Evolutionary conservation across 257 asterid species (phyloP).

Genomic region (Verbascum thapsus): DNA sequence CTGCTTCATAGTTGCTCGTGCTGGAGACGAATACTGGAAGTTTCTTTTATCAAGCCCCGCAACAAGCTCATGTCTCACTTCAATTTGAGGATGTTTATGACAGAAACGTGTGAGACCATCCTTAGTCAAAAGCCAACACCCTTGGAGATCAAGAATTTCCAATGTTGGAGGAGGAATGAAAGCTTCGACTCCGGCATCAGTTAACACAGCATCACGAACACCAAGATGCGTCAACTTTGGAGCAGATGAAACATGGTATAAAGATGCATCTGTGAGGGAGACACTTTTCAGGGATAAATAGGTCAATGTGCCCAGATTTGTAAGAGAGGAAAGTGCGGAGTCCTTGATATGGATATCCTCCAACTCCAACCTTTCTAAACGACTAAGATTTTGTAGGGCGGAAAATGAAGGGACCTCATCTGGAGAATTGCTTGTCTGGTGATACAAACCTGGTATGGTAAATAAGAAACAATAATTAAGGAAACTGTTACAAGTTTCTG

Average conservation of each 20-base stretch:
- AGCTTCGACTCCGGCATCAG: constrained; percentile 52
- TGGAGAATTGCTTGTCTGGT: constrained; percentile 31
- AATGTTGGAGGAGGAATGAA: constrained; percentile 64
- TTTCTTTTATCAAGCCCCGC: constrained; percentile 35
- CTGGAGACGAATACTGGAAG: constrained; percentile 36
- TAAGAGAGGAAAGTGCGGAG: constrained; percentile 55
- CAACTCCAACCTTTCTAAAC: constrained; percentile 71
- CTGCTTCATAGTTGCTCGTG: constrained; percentile 34
- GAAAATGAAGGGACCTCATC: constrained; percentile 52
- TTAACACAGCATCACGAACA: constrained; percentile 63
- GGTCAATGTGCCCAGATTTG: constrained; percentile 48
- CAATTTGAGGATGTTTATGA: constrained; percentile 57
- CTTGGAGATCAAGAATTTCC: constrained; percentile 71
- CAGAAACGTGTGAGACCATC: constrained; percentile 51
- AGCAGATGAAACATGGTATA: constrained; percentile 46
- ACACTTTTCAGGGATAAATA: constrained; percentile 55
- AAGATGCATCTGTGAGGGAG: constrained; percentile 63
- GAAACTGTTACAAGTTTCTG: constrained; percentile 3
- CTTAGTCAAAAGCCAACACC: constrained; percentile 85
- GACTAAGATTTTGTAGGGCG: constrained; percentile 49
- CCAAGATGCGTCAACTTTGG: constrained; percentile 54
- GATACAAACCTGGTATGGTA: constrained; percentile 47
- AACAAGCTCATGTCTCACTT: constrained; percentile 63
- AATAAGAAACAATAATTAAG: constrained; percentile 12
- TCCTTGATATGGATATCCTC: constrained; percentile 57